Evolutionary conservation across 2,329 filamentous ascomycete genomes (phyloP).

Genomic region (Aspergillus sp.): DNA sequence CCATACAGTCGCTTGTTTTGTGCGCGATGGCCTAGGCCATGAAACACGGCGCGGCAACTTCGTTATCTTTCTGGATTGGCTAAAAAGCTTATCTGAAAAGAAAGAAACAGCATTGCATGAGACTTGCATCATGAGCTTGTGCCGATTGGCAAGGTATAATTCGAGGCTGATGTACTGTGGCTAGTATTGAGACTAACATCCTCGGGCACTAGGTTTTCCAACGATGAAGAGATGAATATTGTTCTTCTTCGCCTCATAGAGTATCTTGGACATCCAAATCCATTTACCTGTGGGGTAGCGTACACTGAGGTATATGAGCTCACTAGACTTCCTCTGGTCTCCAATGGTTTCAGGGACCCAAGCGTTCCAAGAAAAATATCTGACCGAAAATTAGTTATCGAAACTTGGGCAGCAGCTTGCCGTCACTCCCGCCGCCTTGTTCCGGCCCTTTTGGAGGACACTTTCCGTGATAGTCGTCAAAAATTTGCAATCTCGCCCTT

Average conservation of each 20-base stretch:
- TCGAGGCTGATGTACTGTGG: not conserved
- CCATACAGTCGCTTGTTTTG: slow-evolving; percentile 65
- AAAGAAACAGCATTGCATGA: slow-evolving; percentile 70
- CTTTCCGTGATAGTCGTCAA: slow-evolving; percentile 80
- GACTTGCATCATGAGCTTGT: slow-evolving; percentile 81
- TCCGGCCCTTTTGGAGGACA: slow-evolving; percentile 85
- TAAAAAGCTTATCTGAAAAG: slow-evolving; percentile 71
- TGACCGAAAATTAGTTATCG: slow-evolving; percentile 52
- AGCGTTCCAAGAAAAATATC: not conserved
- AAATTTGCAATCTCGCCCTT: slow-evolving; percentile 76
- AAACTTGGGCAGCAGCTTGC: slow-evolving; percentile 67
- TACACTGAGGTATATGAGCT: slow-evolving; percentile 67
- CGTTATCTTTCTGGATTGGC: slow-evolving; percentile 65
- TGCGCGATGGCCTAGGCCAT: slow-evolving; percentile 51
- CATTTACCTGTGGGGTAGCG: slow-evolving; percentile 74
- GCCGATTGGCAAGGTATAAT: slow-evolving; percentile 72
- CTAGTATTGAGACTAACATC: slow-evolving; percentile 9
- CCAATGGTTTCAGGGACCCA: not conserved
- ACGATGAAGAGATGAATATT: slow-evolving; percentile 81
- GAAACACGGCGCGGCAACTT: slow-evolving; percentile 63
- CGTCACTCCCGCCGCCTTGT: slow-evolving; percentile 65
- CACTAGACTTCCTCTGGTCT: not conserved
- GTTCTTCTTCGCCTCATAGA: slow-evolving; percentile 81
- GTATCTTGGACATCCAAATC: slow-evolving; percentile 81
- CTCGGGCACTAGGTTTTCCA: slow-evolving; percentile 55